phyloP scores from a whole-genome alignment of 2,329 filamentous ascomycete genomes.

The Domatiomyces catenatus region DNA sequence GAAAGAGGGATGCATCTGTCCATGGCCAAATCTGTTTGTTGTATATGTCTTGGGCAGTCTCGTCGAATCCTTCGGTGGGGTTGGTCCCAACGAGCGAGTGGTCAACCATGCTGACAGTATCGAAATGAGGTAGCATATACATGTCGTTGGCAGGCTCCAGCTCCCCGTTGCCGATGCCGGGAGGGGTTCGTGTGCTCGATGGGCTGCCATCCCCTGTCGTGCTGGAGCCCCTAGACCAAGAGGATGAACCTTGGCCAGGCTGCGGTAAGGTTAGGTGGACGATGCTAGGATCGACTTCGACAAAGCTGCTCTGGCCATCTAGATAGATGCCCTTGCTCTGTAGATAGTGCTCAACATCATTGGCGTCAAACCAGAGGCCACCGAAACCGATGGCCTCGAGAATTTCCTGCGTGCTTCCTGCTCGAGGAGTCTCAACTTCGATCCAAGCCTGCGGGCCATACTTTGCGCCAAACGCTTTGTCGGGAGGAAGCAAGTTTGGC shows the following conservation, averaged over 20 bases:
- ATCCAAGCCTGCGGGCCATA: conserved; percentile 12
- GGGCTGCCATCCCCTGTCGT: neutral
- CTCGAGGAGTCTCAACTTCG: conserved; percentile 15
- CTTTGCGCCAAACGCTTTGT: conserved; percentile 7
- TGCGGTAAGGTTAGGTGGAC: neutral
- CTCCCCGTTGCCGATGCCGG: neutral
- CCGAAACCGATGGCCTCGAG: conserved; percentile 43
- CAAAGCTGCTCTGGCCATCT: conserved; percentile 19
- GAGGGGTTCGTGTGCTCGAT: neutral
- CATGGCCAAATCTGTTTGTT: neutral
- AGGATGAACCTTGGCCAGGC: neutral
- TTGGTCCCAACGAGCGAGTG: neutral
- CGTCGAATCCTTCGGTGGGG: neutral
- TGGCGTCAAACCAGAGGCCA: conserved; percentile 60
- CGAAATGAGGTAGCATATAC: neutral
- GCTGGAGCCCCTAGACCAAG: neutral
- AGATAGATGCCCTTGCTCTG: conserved; percentile 26
- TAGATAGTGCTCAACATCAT: conserved; percentile 64
- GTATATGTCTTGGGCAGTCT: neutral
- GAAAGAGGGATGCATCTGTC: neutral
- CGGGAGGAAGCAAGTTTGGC: conserved; percentile 17
- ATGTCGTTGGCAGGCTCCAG: neutral
- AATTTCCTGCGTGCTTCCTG: conserved; percentile 18
- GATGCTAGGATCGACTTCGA: conserved; percentile 13
- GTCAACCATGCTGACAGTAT: neutral